Conservation (phyloP, 345 rosid genomes). For the Garcia nutans region DNA sequence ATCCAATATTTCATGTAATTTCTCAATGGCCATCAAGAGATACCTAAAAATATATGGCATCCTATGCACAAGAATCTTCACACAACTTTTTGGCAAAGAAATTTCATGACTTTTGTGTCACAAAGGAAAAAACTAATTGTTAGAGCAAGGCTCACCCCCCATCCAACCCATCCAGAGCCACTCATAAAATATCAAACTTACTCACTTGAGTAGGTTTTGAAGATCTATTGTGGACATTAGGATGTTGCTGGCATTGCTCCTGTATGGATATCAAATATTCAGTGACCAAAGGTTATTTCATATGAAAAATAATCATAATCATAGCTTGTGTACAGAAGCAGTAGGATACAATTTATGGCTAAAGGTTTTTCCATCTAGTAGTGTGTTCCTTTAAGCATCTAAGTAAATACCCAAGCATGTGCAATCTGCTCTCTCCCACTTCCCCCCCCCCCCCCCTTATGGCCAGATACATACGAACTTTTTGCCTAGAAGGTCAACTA, state of each 20-base stretch:
- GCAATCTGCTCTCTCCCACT: not conserved
- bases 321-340: not conserved
- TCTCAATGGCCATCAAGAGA: constrained; percentile 8
- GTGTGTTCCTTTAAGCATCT: not conserved
- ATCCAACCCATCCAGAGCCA: constrained; percentile 1
- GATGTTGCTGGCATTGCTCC: constrained; percentile 34
- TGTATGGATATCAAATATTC: constrained; percentile 17
- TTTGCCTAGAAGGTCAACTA: constrained; percentile 3
- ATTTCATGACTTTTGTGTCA: not conserved
- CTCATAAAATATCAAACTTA: constrained; percentile 3
- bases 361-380: not conserved
- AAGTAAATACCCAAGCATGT: not conserved
- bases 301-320: not conserved
- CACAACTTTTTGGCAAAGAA: not conserved
- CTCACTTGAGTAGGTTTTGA: constrained; percentile 29
- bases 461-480: not conserved
- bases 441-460: not conserved
- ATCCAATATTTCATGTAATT: not conserved
- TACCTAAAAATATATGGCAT: not conserved
- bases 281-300: constrained; percentile 2
- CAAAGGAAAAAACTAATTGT: not conserved
- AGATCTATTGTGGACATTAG: constrained; percentile 21
- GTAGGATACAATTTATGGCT: not conserved
- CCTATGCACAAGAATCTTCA: not conserved
- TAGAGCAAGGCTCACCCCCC: not conserved